Conservation (phyloP, 208 protist species). For the Wallacemonas sp. region DNA sequence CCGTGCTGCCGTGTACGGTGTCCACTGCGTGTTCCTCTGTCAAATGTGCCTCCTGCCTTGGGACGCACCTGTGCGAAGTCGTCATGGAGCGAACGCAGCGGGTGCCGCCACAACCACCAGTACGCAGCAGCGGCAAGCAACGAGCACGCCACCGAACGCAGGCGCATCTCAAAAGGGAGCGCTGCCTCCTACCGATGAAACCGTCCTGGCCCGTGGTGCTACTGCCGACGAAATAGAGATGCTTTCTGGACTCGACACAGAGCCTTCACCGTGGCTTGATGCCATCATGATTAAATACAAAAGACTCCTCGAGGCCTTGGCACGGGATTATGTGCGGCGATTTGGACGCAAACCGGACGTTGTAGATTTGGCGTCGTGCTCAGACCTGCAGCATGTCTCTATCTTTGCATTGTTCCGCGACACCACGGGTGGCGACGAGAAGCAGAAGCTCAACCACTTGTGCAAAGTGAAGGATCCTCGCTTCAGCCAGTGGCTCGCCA, state of each 20-base stretch:
- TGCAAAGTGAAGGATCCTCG: slow-evolving; percentile 28
- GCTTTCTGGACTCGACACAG: slow-evolving; percentile 47
- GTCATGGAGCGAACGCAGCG: background rate
- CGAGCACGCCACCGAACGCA: background rate
- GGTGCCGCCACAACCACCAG: background rate
- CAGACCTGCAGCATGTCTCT: slow-evolving; percentile 40
- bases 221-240: slow-evolving; percentile 36
- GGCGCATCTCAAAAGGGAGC: background rate
- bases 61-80: slow-evolving; percentile 45
- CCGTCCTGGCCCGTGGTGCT: slow-evolving; percentile 18
- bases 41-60: slow-evolving; percentile 63
- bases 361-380: slow-evolving; percentile 32
- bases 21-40: slow-evolving; percentile 62
- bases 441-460: slow-evolving; percentile 26
- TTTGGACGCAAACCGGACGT: slow-evolving; percentile 13
- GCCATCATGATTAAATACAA: slow-evolving; percentile 59
- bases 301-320: slow-evolving; percentile 27
- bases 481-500: slow-evolving; percentile 32
- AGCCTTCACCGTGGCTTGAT: slow-evolving; percentile 49
- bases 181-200: background rate
- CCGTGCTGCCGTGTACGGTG: slow-evolving; percentile 56
- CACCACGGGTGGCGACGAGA: background rate
- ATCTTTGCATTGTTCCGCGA: slow-evolving; percentile 27
- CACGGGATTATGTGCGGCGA: slow-evolving; percentile 19
- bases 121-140: background rate